Evolutionary conservation across 306 rosid genomes (phyloP).

Genomic region (Gastrolobium bilobum): DNA sequence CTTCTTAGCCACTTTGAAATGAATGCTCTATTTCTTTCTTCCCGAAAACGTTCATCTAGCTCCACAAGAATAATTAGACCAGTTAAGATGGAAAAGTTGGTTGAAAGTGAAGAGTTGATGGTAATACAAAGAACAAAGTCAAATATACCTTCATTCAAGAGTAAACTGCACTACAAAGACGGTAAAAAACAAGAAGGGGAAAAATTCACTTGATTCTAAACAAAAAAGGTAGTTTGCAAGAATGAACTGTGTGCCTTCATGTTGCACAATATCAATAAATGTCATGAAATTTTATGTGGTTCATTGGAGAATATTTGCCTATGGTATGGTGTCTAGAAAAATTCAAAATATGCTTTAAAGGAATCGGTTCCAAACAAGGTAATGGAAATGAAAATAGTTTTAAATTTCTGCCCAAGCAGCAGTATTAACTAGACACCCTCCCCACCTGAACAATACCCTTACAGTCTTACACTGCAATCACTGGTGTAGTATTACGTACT

Average conservation of each 20-base stretch:
- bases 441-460: constrained; percentile 7
- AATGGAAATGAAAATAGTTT: constrained; percentile 23
- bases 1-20: constrained; percentile 96
- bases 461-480: neutral
- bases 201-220: constrained; percentile 41
- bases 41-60: constrained; percentile 90
- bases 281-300: constrained; percentile 13
- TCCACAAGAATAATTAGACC: constrained; percentile 46
- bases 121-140: constrained; percentile 26
- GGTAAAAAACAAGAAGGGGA: neutral
- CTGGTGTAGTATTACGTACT: constrained; percentile 17
- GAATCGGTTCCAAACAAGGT: constrained; percentile 34
- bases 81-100: constrained; percentile 6
- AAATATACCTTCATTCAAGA: constrained; percentile 38
- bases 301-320: neutral
- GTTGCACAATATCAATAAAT: constrained; percentile 2
- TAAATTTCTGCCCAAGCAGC: neutral
- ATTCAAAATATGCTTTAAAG: constrained; percentile 39
- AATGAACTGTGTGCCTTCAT: constrained; percentile 32
- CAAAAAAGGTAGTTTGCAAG: constrained; percentile 16
- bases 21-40: constrained; percentile 75
- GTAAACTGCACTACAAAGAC: constrained; percentile 22
- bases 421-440: neutral
- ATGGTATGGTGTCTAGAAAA: constrained; percentile 12
- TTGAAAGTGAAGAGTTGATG: constrained; percentile 26